Conservation (phyloP, 139 green algal genomes). For the Edaphochlamys debaryana region DNA sequence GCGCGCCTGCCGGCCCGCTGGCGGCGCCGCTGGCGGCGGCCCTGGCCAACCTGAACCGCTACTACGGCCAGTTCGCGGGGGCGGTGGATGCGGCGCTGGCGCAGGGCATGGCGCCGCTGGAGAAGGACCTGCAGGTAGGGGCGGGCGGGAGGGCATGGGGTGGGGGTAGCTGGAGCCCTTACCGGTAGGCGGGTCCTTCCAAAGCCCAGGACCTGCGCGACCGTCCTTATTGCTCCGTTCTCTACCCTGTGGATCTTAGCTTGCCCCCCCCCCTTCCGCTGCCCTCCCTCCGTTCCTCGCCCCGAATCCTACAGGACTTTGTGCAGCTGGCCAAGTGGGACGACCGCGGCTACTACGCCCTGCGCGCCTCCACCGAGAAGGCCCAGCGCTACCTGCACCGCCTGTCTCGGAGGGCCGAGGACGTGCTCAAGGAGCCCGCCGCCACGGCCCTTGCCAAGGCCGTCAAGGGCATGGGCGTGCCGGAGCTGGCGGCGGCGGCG, state of each 20-base stretch:
- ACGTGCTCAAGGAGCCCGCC: slow-evolving; percentile 61
- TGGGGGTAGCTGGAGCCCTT: too few relatives aligned
- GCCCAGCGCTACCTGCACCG: slow-evolving; percentile 89
- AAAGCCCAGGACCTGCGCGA: too few relatives aligned
- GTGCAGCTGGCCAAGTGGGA: slow-evolving; percentile 97
- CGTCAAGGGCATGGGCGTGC: slow-evolving; percentile 52
- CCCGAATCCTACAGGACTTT: too few relatives aligned
- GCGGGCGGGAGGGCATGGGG: too few relatives aligned
- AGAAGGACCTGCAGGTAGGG: slow-evolving; percentile 81
- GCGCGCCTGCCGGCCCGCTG: not conserved
- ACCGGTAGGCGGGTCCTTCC: too few relatives aligned
- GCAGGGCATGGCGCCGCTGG: slow-evolving; percentile 67
- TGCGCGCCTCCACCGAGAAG: slow-evolving; percentile 85
- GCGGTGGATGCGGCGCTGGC: slow-evolving; percentile 66
- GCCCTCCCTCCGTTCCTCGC: too few relatives aligned
- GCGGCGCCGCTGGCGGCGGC: slow-evolving; percentile 48
- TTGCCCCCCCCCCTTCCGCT: too few relatives aligned
- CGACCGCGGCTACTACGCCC: slow-evolving; percentile 93
- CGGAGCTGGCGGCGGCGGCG: slow-evolving; percentile 61
- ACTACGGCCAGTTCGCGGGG: slow-evolving; percentile 88
- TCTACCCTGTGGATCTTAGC: too few relatives aligned
- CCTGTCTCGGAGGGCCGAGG: slow-evolving; percentile 62
- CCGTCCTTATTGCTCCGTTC: too few relatives aligned
- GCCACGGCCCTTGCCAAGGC: slow-evolving; percentile 62
- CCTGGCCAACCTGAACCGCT: slow-evolving; percentile 80